Evolutionary conservation across 2,329 filamentous ascomycete species (phyloP).

Genomic region (Phialophora chinensis): DNA sequence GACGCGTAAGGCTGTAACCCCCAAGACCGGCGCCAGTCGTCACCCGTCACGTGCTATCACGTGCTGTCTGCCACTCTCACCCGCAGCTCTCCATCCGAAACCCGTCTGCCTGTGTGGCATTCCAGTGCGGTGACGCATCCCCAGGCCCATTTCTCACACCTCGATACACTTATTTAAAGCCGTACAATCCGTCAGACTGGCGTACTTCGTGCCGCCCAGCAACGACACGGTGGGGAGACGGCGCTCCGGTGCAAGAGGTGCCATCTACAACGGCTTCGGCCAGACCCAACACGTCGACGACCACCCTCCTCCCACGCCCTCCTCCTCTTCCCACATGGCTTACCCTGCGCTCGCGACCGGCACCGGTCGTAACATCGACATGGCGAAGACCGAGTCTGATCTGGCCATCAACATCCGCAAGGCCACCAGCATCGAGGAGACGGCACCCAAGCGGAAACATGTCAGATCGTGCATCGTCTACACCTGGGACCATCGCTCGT

Average conservation of each 20-base stretch:
- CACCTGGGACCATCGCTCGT: slow-evolving; percentile 98
- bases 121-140: background rate
- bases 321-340: slow-evolving; percentile 32
- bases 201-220: slow-evolving; percentile 29
- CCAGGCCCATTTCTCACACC: background rate
- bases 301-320: slow-evolving; percentile 15
- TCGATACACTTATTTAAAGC: background rate
- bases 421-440: slow-evolving; percentile 63
- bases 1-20: no score
- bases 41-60: no score
- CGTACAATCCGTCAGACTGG: slow-evolving; percentile 28
- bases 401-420: slow-evolving; percentile 71
- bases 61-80: background rate
- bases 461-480: slow-evolving; percentile 97
- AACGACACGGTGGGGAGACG: slow-evolving; percentile 17
- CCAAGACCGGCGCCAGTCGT: no score
- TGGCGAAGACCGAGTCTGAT: slow-evolving; percentile 62
- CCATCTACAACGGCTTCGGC: slow-evolving; percentile 36
- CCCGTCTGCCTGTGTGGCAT: slow-evolving; percentile 1
- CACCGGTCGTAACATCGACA: slow-evolving; percentile 38
- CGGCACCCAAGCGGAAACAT: slow-evolving; percentile 72
- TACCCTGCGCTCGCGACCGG: slow-evolving; percentile 30
- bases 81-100: background rate
- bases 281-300: slow-evolving; percentile 31
- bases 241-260: slow-evolving; percentile 23